Conservation (phyloP, 2,329 filamentous ascomycete species). For the Microsporum ferrugineum region DNA sequence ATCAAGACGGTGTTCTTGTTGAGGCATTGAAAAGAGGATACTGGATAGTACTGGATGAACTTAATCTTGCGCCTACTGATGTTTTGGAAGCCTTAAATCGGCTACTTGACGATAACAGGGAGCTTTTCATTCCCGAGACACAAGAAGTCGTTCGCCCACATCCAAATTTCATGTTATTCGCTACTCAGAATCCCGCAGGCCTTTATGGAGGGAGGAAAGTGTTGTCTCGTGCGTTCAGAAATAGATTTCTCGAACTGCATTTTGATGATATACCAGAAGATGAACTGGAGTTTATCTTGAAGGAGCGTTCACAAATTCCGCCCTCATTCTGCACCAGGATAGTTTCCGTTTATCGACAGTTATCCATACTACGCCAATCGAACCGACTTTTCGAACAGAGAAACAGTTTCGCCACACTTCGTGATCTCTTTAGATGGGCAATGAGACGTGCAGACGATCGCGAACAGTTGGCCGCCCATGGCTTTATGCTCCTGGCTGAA, state of each 20-base stretch:
- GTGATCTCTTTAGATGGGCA: constrained; percentile 95
- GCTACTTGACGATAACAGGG: constrained; percentile 88
- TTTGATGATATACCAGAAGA: constrained; percentile 96
- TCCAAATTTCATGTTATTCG: constrained; percentile 93
- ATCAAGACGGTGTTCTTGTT: constrained; percentile 88
- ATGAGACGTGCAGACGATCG: constrained; percentile 71
- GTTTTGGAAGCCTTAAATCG: constrained; percentile 93
- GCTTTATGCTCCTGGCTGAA: constrained; percentile 92
- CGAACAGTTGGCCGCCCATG: constrained; percentile 80
- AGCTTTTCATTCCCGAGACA: constrained; percentile 90
- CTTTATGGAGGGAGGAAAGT: constrained; percentile 91
- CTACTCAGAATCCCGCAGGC: constrained; percentile 92
- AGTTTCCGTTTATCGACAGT: constrained; percentile 83
- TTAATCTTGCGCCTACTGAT: constrained; percentile 93
- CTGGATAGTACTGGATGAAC: constrained; percentile 96
- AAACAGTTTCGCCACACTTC: constrained; percentile 88
- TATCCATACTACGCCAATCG: constrained; percentile 80
- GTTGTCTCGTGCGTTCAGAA: constrained; percentile 86
- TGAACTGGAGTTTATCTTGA: constrained; percentile 82
- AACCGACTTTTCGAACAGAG: constrained; percentile 91
- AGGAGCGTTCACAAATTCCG: constrained; percentile 76
- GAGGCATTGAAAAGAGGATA: constrained; percentile 85
- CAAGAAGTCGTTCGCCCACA: constrained; percentile 89
- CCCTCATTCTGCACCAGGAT: constrained; percentile 86
- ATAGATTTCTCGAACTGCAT: constrained; percentile 91